Base-by-base conservation (phyloP, 2,329 filamentous ascomycete species). In the Hansfordia pulvinata region DNA sequence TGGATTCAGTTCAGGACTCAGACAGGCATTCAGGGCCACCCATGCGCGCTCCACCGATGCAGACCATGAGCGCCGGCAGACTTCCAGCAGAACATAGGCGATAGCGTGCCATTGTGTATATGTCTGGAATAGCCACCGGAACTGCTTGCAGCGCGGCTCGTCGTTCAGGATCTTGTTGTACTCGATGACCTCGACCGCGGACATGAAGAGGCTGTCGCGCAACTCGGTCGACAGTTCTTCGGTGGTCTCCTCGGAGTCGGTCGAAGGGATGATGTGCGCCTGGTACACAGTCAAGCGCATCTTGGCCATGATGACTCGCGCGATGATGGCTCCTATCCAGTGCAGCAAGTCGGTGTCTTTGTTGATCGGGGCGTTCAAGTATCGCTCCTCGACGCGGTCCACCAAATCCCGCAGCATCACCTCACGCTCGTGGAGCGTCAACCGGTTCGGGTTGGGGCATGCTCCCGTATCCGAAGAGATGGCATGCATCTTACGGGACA, bases 101-200 rank as follows among this genome's bases (percentile, higher is more conserved):
- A 71, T 57, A 4, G 68, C 64, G 35, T 71, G 58, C 64, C 67
- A 73, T 32, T 71, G 65, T 1, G 60, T 66, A 39, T 69, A 71
- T 0, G 64, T 68, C 36, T 69, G 62, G 42, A 67, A 71, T 5
- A 69, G 48, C 69, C 69, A 74, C 11, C 63, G 61, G 59, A 63
- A 71, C 24, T 61, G 60, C 8, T 54, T 55, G 28, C 54, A 58
- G 10, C 48, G 50, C 3, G 50, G 46, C 29, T 72, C 64, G 3
- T 54, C 48, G 27, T 64, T 68, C n/a, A 74, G 44, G 1, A 59
- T 50, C 33, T 65, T 58, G 31, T 60, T 68, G 36, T 67, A 69
- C 38, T 71, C 66, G 21, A 66, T 63, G 1, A 69, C 52, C 34
- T 70, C 65, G 11, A 69, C 59, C 3, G 60, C 62, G 0, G 63